A percentile compares a stretch with the other conserved stretches of the same genome.
These are phyloP conservation scores for Mortierella sp. DNA, from an alignment of 371 early-diverging fungal genomes.

Conservation along the genomic window DNA sequence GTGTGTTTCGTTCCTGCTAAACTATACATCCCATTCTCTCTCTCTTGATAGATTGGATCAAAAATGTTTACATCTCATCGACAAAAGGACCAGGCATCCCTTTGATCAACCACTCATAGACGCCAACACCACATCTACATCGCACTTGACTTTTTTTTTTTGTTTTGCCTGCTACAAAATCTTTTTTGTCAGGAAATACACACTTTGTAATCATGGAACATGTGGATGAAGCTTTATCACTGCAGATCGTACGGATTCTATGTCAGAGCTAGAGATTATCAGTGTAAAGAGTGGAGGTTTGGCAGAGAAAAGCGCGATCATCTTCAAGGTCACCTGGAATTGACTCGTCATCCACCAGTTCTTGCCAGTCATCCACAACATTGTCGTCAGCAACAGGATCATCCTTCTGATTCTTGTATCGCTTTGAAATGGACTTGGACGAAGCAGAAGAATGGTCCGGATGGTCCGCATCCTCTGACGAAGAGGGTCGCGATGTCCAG, in stretches of 20 bases:
- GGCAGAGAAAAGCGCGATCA: no score
- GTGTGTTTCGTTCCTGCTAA: not conserved
- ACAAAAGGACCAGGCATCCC: constrained; percentile 72
- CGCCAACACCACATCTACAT: no score
- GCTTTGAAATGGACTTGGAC: not conserved
- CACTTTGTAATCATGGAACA: not conserved
- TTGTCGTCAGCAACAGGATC: constrained; percentile 26
- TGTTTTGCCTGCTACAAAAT: no score
- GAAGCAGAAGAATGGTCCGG: not conserved
- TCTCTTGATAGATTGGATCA: constrained; percentile 60
- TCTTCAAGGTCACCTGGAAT: constrained; percentile 3
- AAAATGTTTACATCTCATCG: constrained; percentile 68
- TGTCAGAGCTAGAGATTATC: not conserved
- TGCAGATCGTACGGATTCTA: no score
- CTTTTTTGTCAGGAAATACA: not conserved
- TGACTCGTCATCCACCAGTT: constrained; percentile 28
- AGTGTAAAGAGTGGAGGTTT: not conserved
- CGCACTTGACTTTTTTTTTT: no score
- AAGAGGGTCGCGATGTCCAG: constrained; percentile 10
- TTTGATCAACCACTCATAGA: constrained; percentile 43
- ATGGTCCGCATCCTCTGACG: constrained; percentile 1
- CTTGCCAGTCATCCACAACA: constrained; percentile 52
- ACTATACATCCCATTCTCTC: not conserved
- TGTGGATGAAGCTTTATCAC: no score
- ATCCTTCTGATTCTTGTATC: not conserved